Percentiles rank a stretch among this genome's conserved stretches.
Evolutionary conservation across 768 basidiomycete species (phyloP).

Genomic region (Xanthoconium stramineum): DNA sequence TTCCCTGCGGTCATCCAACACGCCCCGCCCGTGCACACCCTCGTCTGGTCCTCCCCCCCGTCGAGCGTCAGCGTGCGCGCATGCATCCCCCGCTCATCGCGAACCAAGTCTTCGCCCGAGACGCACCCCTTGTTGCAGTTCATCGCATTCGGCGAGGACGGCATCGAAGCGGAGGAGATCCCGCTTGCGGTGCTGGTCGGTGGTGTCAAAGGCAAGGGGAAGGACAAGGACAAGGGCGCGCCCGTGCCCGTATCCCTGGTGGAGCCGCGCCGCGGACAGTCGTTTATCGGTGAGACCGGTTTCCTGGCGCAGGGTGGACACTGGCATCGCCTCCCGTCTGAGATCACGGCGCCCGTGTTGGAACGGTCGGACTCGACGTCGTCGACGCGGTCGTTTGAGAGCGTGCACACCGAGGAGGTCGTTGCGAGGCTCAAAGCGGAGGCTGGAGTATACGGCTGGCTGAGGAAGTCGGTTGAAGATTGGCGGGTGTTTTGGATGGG

Average conservation of each 20-base stretch:
- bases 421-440: conserved; percentile 44
- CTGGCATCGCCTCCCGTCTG: conserved; percentile 37
- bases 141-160: conserved; percentile 64
- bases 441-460: conserved; percentile 77
- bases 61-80: conserved; percentile 52
- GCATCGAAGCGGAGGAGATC: conserved; percentile 73
- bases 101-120: not conserved
- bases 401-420: conserved; percentile 52
- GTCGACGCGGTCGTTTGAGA: conserved; percentile 47
- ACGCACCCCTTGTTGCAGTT: conserved; percentile 57
- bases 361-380: conserved; percentile 43
- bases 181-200: conserved; percentile 45
- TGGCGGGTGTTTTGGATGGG: conserved; percentile 86
- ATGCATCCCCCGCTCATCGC: conserved; percentile 32
- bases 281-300: conserved; percentile 61
- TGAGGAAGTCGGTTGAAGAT: conserved; percentile 67
- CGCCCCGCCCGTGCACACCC: conserved; percentile 48
- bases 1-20: conserved; percentile 50
- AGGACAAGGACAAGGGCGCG: not conserved
- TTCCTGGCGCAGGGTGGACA: conserved; percentile 45
- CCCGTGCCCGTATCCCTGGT: conserved; percentile 36
- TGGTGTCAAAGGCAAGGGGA: conserved; percentile 18
- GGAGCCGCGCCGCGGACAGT: conserved; percentile 52
- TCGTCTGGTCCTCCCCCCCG: conserved; percentile 61
- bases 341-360: conserved; percentile 30